Percentiles rank a stretch among this genome's conserved stretches.
Evolutionary conservation across 2,329 filamentous ascomycete genomes (phyloP).

Genomic region (Coniochaeta sp.): DNA sequence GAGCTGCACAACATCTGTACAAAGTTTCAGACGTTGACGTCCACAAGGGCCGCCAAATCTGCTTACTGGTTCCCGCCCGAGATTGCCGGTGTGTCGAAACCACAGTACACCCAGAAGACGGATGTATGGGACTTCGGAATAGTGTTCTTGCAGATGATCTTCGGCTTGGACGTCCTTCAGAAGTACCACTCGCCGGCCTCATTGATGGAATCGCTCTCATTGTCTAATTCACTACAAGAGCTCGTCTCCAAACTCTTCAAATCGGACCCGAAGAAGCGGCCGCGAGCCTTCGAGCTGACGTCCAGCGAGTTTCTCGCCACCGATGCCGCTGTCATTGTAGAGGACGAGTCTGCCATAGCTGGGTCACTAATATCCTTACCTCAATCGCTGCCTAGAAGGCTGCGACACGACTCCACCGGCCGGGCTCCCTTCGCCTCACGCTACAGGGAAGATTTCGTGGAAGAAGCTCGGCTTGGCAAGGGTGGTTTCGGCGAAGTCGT

Average conservation of each 20-base stretch:
- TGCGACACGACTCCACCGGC: slow-evolving; percentile 55
- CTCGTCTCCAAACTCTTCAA: slow-evolving; percentile 80
- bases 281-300: slow-evolving; percentile 68
- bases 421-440: slow-evolving; percentile 54
- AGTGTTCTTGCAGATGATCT: slow-evolving; percentile 87
- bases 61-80: slow-evolving; percentile 82
- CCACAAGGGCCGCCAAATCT: slow-evolving; percentile 57
- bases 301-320: slow-evolving; percentile 61
- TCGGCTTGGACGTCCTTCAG: slow-evolving; percentile 69
- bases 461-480: slow-evolving; percentile 81
- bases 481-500: slow-evolving; percentile 96
- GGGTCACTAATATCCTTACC: slow-evolving; percentile 33
- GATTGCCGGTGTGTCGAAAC: slow-evolving; percentile 53
- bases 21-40: slow-evolving; percentile 43
- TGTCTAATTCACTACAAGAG: slow-evolving; percentile 72
- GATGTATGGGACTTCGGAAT: slow-evolving; percentile 95
- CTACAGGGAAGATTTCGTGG: slow-evolving; percentile 83
- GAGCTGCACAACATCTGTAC: slow-evolving; percentile 55
- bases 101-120: slow-evolving; percentile 65
- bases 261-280: slow-evolving; percentile 73
- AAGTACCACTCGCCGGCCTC: slow-evolving; percentile 73
- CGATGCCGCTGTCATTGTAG: slow-evolving; percentile 50
- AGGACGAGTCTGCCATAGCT: slow-evolving; percentile 31
- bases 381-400: slow-evolving; percentile 36
- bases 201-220: slow-evolving; percentile 60